A percentile compares a stretch with the other conserved stretches of the same genome.
Evolutionary conservation across 2,329 filamentous ascomycete species (phyloP).

Genomic region (Stylonectria norvegica): DNA sequence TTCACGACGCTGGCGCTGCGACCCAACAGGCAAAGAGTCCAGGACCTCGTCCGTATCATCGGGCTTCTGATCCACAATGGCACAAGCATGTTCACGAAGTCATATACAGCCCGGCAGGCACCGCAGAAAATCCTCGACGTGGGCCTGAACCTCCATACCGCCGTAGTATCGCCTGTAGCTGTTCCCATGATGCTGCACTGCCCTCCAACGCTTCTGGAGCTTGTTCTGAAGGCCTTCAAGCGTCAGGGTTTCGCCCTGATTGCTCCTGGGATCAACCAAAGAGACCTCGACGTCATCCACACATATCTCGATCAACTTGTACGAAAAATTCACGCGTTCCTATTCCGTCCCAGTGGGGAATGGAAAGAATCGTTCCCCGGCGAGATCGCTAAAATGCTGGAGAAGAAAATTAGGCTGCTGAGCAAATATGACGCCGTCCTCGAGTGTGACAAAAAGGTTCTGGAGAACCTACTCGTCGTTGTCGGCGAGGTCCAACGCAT

Average conservation of each 20-base stretch:
- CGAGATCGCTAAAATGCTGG: slow-evolving; percentile 10
- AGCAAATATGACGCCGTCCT: slow-evolving; percentile 7
- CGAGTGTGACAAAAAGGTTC: slow-evolving; percentile 1
- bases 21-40: no score
- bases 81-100: no score
- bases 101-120: no score
- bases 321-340: neutral
- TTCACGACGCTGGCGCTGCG: no score
- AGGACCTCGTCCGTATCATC: no score
- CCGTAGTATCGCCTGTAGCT: no score
- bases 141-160: no score
- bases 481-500: neutral
- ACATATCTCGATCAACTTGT: neutral
- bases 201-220: slow-evolving; percentile 4
- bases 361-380: slow-evolving; percentile 4
- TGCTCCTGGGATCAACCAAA: no score
- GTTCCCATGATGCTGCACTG: slow-evolving; percentile 6
- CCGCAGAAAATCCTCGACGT: no score
- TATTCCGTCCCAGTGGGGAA: neutral
- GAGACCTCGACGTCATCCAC: neutral
- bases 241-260: slow-evolving; percentile 1
- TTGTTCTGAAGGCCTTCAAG: slow-evolving; percentile 4
- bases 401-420: slow-evolving; percentile 10
- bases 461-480: neutral
- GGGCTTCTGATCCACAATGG: no score